These are phyloP conservation scores for Colletotrichum sp. DNA, from an alignment of 2,329 filamentous ascomycete genomes.

Conservation along the genomic window DNA sequence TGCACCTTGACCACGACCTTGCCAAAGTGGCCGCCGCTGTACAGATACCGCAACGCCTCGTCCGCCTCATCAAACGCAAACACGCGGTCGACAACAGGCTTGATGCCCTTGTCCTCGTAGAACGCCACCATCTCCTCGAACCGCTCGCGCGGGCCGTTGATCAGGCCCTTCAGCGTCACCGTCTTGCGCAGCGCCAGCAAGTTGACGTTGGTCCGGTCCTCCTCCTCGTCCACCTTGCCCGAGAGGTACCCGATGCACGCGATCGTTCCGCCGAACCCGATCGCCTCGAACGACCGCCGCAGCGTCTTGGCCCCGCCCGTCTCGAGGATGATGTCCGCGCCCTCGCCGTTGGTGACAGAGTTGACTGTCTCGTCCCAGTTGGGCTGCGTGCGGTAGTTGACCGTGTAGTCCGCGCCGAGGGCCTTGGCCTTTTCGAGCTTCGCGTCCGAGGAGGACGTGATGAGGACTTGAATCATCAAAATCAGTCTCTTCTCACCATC, in stretches of 20 bases:
- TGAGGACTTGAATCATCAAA: conserved; percentile 48
- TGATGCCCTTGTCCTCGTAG: conserved; percentile 48
- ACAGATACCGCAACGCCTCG: conserved; percentile 58
- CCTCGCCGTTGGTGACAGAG: conserved; percentile 45
- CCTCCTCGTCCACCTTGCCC: conserved; percentile 59
- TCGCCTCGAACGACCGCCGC: conserved; percentile 54
- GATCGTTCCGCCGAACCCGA: conserved; percentile 61
- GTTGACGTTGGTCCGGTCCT: conserved; percentile 64
- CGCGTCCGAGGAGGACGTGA: conserved; percentile 59
- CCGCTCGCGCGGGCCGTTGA: conserved; percentile 63
- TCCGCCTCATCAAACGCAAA: conserved; percentile 52
- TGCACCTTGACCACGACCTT: conserved; percentile 57
- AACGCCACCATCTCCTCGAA: conserved; percentile 60
- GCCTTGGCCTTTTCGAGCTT: conserved; percentile 52
- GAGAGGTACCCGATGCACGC: conserved; percentile 55
- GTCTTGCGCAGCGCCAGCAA: conserved; percentile 54
- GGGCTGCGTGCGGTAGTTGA: conserved; percentile 60
- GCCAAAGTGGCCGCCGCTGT: conserved; percentile 59
- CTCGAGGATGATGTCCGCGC: conserved; percentile 62
- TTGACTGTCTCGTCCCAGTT: conserved; percentile 57
- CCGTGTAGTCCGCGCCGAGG: conserved; percentile 55
- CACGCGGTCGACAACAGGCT: conserved; percentile 51
- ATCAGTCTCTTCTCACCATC: conserved; percentile 42
- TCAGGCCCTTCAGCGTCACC: conserved; percentile 56
- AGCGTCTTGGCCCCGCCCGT: conserved; percentile 58